phyloP scores from a whole-genome alignment of 2,329 filamentous ascomycete species.

The Aspergillus sp. region DNA sequence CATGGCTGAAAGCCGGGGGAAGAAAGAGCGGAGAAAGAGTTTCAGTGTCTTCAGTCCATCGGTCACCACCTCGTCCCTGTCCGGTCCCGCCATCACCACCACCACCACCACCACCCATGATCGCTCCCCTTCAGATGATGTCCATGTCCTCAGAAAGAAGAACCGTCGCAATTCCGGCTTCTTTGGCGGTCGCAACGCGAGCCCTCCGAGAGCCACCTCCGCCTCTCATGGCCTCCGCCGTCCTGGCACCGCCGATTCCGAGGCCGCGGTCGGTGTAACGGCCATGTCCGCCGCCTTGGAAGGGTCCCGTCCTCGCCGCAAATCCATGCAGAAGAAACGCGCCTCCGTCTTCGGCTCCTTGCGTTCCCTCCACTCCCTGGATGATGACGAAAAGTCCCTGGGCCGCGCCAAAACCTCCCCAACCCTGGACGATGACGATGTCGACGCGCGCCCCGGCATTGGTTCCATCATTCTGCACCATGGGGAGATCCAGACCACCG shows the following conservation, averaged over 20 bases:
- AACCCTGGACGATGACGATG: conserved; percentile 48
- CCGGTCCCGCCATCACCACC: conserved; percentile 13
- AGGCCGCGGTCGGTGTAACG: conserved; percentile 20
- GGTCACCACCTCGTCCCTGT: conserved; percentile 18
- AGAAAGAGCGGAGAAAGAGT: conserved; percentile 37
- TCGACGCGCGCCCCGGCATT: conserved; percentile 33
- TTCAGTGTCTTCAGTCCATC: conserved; percentile 32
- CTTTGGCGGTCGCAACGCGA: conserved; percentile 31
- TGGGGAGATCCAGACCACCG: conserved; percentile 68
- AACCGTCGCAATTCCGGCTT: conserved; percentile 38
- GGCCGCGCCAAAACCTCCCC: conserved; percentile 49
- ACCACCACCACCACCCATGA: conserved; percentile 19
- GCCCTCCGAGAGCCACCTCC: conserved; percentile 18
- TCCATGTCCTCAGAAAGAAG: conserved; percentile 31
- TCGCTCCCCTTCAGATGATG: conserved; percentile 38
- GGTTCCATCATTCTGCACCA: conserved; percentile 58
- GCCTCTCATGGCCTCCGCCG: conserved; percentile 20
- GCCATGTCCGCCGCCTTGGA: conserved; percentile 26
- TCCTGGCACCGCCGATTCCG: conserved; percentile 28
- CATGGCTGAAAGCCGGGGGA: conserved; percentile 31
- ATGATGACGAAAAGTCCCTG: conserved; percentile 51
- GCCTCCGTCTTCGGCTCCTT: conserved; percentile 61
- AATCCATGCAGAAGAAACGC: conserved; percentile 46
- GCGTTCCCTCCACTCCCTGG: conserved; percentile 50
- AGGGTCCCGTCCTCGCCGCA: conserved; percentile 35